Evolutionary conservation across 441 rosid species (phyloP).

Genomic region (Bocquillonia castaneifolia): DNA sequence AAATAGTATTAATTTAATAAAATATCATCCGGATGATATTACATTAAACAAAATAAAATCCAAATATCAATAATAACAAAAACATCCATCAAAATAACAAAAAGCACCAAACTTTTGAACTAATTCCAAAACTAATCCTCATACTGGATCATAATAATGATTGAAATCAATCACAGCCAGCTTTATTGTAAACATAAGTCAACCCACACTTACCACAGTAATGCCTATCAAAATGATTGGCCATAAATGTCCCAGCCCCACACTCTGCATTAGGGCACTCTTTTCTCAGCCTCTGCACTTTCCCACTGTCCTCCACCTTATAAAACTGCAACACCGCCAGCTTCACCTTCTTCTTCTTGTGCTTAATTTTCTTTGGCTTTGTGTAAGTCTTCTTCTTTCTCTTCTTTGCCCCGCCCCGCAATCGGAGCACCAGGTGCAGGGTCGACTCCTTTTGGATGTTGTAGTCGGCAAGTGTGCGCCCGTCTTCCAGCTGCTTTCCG

Average conservation of each 20-base stretch:
- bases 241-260: conserved; percentile 89
- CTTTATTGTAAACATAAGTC: conserved; percentile 73
- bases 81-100: no score
- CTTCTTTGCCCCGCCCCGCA: conserved; percentile 88
- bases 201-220: conserved; percentile 90
- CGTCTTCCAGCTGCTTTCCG: conserved; percentile 87
- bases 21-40: no score
- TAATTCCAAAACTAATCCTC: no score
- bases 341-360: conserved; percentile 91
- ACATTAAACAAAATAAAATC: no score
- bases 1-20: no score
- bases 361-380: conserved; percentile 88
- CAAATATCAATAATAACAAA: no score
- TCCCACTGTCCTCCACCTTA: conserved; percentile 69
- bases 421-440: conserved; percentile 75
- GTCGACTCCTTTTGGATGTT: conserved; percentile 89
- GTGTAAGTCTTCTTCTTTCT: conserved; percentile 96
- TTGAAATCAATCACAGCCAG: conserved; percentile 48
- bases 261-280: conserved; percentile 81
- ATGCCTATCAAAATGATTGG: conserved; percentile 77
- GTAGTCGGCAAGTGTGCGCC: conserved; percentile 83
- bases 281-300: conserved; percentile 73
- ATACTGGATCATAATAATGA: no score
- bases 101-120: neutral
- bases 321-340: conserved; percentile 76